phyloP scores from a whole-genome alignment of 2,329 filamentous ascomycete genomes.

The Alternaria ethzedia region DNA sequence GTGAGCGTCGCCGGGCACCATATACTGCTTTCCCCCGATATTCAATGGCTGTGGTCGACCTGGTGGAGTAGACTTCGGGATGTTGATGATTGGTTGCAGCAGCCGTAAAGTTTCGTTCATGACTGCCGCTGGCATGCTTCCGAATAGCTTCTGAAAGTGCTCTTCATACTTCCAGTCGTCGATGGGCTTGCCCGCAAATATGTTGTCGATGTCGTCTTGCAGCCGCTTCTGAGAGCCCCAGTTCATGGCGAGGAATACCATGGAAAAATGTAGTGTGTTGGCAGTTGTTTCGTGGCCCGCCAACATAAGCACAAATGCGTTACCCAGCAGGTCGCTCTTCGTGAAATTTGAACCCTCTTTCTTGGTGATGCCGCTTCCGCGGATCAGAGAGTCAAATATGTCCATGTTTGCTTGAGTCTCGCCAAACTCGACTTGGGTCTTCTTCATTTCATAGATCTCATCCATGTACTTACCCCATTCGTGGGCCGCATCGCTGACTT shows the following conservation, averaged over 20 bases:
- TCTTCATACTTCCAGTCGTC: constrained; percentile 74
- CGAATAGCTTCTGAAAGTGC: constrained; percentile 69
- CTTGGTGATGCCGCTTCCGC: constrained; percentile 42
- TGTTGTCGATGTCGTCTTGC: constrained; percentile 71
- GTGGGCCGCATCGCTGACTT: constrained; percentile 61
- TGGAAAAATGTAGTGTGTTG: constrained; percentile 73
- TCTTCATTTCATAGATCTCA: constrained; percentile 70
- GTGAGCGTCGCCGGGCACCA: constrained; percentile 63
- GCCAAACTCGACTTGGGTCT: constrained; percentile 49
- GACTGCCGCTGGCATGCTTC: constrained; percentile 73
- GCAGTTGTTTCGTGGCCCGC: constrained; percentile 84
- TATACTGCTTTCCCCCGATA: constrained; percentile 64
- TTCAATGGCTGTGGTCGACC: constrained; percentile 62
- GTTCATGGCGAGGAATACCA: constrained; percentile 71
- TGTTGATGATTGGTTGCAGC: constrained; percentile 72
- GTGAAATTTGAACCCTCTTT: constrained; percentile 39
- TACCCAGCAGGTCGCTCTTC: constrained; percentile 70
- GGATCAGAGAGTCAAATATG: constrained; percentile 58
- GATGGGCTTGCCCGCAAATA: constrained; percentile 66
- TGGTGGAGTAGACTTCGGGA: constrained; percentile 68
- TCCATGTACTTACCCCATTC: constrained; percentile 75
- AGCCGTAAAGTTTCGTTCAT: constrained; percentile 80
- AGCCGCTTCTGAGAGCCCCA: constrained; percentile 68
- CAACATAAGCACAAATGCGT: constrained; percentile 68
- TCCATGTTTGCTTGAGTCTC: constrained; percentile 57